Conservation (phyloP, 1,284 basidiomycete genomes). For the Lignosus rhinocerotis region DNA sequence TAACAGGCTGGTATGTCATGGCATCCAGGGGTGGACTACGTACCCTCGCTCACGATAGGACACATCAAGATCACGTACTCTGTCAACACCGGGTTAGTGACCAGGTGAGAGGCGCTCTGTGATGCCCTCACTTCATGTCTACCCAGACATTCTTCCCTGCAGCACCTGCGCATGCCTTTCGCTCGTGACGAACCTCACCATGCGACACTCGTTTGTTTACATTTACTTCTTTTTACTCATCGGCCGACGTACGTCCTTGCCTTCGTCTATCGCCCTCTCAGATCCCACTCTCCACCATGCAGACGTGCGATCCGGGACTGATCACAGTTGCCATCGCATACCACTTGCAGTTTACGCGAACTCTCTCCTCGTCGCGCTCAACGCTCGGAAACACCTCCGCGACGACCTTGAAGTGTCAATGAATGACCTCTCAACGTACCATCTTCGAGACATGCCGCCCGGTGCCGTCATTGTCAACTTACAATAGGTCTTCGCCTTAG, state of each 20-base stretch:
- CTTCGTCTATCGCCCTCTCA: not conserved
- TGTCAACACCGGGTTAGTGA: slow-evolving; percentile 14
- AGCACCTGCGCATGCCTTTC: slow-evolving; percentile 17
- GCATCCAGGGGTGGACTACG: too few relatives aligned
- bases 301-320: too few relatives aligned
- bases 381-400: slow-evolving; percentile 13
- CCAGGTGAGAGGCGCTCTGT: not conserved
- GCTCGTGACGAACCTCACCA: slow-evolving; percentile 15
- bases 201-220: slow-evolving; percentile 14
- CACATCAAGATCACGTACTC: slow-evolving; percentile 41
- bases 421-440: not conserved
- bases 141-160: too few relatives aligned
- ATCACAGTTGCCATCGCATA: not conserved
- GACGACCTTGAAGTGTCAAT: slow-evolving; percentile 17
- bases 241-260: slow-evolving; percentile 5
- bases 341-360: slow-evolving; percentile 18
- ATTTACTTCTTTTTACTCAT: slow-evolving; percentile 17
- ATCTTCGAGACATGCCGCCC: not conserved
- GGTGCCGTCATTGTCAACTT: too few relatives aligned
- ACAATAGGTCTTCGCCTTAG: too few relatives aligned
- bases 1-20: slow-evolving; percentile 45
- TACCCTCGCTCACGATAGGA: too few relatives aligned
- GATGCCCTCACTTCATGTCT: too few relatives aligned
- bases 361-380: slow-evolving; percentile 13
- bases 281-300: too few relatives aligned